phyloP scores from a whole-genome alignment of 768 basidiomycete genomes.

The Stropharia rugosoannulata region DNA sequence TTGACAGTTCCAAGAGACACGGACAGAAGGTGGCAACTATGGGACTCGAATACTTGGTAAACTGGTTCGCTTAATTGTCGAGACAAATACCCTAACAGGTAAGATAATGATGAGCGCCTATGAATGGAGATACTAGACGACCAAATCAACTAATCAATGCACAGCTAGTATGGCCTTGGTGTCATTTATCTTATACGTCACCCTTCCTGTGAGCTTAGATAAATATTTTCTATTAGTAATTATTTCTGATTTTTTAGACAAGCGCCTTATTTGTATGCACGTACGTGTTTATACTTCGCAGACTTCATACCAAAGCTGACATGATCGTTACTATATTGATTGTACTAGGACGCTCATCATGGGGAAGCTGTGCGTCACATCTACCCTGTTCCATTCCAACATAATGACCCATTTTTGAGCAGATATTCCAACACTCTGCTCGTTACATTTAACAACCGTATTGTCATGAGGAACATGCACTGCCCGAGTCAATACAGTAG shows the following conservation, averaged over 20 bases:
- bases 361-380: not conserved
- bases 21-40: not conserved
- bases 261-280: too few species aligned
- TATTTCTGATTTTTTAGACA: too few species aligned
- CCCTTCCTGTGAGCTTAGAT: not conserved
- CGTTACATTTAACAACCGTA: too few species aligned
- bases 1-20: not conserved
- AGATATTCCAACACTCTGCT: too few species aligned
- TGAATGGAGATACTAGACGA: not conserved
- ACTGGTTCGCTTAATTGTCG: conserved; percentile 3
- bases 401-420: too few species aligned
- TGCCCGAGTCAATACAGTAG: too few species aligned
- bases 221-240: too few species aligned
- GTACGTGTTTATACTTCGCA: too few species aligned
- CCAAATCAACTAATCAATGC: not conserved
- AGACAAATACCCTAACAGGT: conserved; percentile 8
- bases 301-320: too few species aligned
- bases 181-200: conserved; percentile 1
- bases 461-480: too few species aligned
- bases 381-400: too few species aligned
- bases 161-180: conserved; percentile 2
- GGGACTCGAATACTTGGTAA: conserved; percentile 3
- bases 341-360: not conserved
- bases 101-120: not conserved
- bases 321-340: too few species aligned